Base-by-base conservation (phyloP, 441 rosid species). In the Jatropha podagrica region DNA sequence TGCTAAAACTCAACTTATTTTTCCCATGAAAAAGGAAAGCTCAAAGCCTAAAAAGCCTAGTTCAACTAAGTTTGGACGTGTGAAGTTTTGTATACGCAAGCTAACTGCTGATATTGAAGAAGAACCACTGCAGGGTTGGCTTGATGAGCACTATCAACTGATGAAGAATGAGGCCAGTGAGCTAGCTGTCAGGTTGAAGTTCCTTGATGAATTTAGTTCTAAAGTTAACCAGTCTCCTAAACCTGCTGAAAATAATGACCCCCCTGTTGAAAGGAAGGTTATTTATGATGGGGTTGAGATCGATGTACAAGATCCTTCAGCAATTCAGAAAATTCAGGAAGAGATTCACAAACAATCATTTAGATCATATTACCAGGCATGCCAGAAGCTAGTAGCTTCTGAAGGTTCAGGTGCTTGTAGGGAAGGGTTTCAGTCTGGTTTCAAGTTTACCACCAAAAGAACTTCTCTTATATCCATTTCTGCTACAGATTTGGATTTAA, bases 91-190 rank as follows among this genome's bases (percentile, higher is more conserved):
- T 78, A 81, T 97, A 77, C 96, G 97, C 66, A 93, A 86, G 76
- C 80, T 97, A 56, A 89, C 88, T 48, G 94, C 90, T 82, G 98
- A 97, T 84, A 95, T 97, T 59, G 99, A 97, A 87, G 99, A 97
- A 84, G 99, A 97, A 82, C 99, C 99, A 38, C 74, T 97, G 68
- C 99, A 94, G 82, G 99, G 99, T 54, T 97, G 99, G 99, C 98
- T 95, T 87, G 99, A 94, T 85, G 98, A 97, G 82, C 99, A 91
- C 79, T 95, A 89, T 83, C 88, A 81, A 63, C 86, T 97, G 82
- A 82, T 90, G 90, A 97, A 91, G 82, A 91, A 86, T 48, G 97
- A 91, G 87, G 98, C 98, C 44, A 80, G 85, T 82, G 99, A 97
- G 86, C 85, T 90, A 81, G 98, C 99, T 86, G 95, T 95, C 76